Base-by-base conservation (phyloP, 805 yeast genomes). In the Wickerhamomyces bovis region DNA sequence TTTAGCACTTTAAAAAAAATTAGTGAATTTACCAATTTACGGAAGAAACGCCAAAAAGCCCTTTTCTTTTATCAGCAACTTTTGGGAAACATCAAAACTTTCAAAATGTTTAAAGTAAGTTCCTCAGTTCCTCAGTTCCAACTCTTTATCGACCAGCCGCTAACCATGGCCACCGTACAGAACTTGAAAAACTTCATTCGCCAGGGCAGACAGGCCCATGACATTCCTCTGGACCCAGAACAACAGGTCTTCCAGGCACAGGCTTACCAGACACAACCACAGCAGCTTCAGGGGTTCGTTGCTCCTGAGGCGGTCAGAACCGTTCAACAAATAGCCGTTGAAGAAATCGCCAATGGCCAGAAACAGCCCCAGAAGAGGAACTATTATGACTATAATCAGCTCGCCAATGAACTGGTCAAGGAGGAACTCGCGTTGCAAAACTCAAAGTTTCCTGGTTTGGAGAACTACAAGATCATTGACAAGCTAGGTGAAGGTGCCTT, bases 401-500 rank as follows among this genome's bases (percentile, higher is more conserved):
- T 60, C 3, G 64, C 64, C 15, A 51, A 39, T 13, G 62, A 60
- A 39, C 38, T 60, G 12, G 64, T 57, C 9, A 52, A 53, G 30
- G 56, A 58, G 43, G 63, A 58, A 47, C 49, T 49, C 7, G 50
- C 46, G 38, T 18, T 54, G 10, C 56, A 57, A 42, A 46, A 45
- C 35, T 20, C 56, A 4, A 46, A 54, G 44, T 62, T 51, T 38
- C 57, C 61, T 2, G 66, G 64, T 3, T 41, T 64, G 25, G 58
- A 55, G n/a, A 44, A 53, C 3, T 70, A 70, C 49, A 57, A 56
- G 31, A 51, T 70, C 20, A 43, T 65, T 38, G 72, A 67, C 38
- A 64, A 67, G 48, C 67, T 85, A 16, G 92, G 94, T 1, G 90
- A 85, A 60, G 98, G 98, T 9, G 97, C 97, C 0, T 90, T 92